Conservation (phyloP, 306 rosid species). For the Herpetospermum pedunculosum region DNA sequence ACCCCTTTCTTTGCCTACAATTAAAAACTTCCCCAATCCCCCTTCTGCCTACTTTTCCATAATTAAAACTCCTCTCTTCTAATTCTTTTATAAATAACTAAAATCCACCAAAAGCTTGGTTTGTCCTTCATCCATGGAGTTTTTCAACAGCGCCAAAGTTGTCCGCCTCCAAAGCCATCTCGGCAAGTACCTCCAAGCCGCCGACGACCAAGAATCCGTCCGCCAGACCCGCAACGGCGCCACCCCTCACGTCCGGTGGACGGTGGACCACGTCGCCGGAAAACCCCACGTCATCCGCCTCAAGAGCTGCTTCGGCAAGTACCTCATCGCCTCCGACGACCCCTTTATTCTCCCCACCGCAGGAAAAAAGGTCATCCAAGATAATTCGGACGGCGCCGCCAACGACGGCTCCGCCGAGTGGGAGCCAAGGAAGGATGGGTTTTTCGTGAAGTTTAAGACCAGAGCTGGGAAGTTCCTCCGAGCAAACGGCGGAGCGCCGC, state of each 20-base stretch:
- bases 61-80: not conserved
- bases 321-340: conserved; percentile 22
- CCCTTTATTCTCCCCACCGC: conserved; percentile 15
- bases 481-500: conserved; percentile 23
- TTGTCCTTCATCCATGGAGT: conserved; percentile 17
- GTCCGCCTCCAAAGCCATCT: conserved; percentile 32
- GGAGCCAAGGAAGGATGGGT: conserved; percentile 27
- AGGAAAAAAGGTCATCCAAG: conserved; percentile 20
- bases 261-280: conserved; percentile 22
- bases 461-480: conserved; percentile 15
- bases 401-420: conserved; percentile 10
- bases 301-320: conserved; percentile 28
- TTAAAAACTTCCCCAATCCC: not conserved
- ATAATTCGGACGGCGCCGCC: not conserved
- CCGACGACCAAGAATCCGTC: conserved; percentile 16
- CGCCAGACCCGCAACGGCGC: conserved; percentile 15
- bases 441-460: conserved; percentile 16
- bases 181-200: conserved; percentile 24
- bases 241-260: conserved; percentile 17
- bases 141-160: conserved; percentile 20
- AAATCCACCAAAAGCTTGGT: not conserved
- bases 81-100: too few species aligned
- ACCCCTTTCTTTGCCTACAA: not conserved
- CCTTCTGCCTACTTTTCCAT: not conserved
- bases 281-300: conserved; percentile 21